These are phyloP conservation scores for Monilinia laxa DNA, from an alignment of 2,329 filamentous ascomycete genomes.

Conservation along the genomic window DNA sequence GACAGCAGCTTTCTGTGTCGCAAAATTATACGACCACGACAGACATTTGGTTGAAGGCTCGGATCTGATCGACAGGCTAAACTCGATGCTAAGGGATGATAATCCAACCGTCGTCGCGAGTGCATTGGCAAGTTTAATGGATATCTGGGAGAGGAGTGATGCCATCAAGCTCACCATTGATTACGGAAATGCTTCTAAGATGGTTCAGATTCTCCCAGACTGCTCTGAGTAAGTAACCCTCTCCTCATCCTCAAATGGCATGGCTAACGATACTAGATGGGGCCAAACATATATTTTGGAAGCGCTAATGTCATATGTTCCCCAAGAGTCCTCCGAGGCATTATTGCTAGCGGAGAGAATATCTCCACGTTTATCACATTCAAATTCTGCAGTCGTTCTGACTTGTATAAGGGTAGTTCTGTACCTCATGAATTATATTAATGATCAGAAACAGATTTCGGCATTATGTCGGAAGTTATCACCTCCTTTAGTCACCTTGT, in stretches of 20 bases:
- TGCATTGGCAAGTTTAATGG: constrained; percentile 85
- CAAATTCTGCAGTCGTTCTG: constrained; percentile 92
- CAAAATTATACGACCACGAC: constrained; percentile 97
- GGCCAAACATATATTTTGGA: constrained; percentile 98
- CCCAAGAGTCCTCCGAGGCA: constrained; percentile 85
- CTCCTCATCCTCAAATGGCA: not conserved
- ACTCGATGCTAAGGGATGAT: constrained; percentile 86
- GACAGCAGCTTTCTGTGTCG: constrained; percentile 92
- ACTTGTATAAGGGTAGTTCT: constrained; percentile 95
- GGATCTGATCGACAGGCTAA: constrained; percentile 88
- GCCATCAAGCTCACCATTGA: constrained; percentile 98
- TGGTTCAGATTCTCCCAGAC: constrained; percentile 92
- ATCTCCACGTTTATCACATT: constrained; percentile 91
- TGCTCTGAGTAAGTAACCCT: constrained; percentile 79
- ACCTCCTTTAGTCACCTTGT: constrained; percentile 86
- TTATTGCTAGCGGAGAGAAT: constrained; percentile 89
- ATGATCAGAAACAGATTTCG: constrained; percentile 83
- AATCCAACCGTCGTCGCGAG: constrained; percentile 97
- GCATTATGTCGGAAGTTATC: constrained; percentile 89
- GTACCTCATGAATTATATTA: constrained; percentile 98
- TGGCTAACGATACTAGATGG: constrained; percentile 61
- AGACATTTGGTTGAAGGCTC: constrained; percentile 84
- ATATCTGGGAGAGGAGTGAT: constrained; percentile 98
- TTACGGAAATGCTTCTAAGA: constrained; percentile 95
- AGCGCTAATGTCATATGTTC: constrained; percentile 95